These are phyloP conservation scores for Fereydounia khargensis DNA, from an alignment of 1,284 basidiomycete genomes.

Conservation along the genomic window DNA sequence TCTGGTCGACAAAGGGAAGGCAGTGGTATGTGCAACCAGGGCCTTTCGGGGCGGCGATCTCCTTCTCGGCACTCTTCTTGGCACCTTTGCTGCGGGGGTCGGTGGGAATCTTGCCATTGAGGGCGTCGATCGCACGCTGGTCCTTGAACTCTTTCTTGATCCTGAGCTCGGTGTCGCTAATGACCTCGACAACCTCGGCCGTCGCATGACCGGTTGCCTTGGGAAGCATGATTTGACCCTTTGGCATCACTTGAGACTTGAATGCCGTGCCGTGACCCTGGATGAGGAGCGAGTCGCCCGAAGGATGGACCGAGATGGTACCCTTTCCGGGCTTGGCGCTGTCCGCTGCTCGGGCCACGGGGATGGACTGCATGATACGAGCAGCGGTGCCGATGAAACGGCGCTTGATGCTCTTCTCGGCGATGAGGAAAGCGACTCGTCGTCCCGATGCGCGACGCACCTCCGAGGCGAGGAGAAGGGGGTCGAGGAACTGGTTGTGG, in stretches of 20 bases:
- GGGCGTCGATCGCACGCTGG: slow-evolving; percentile 48
- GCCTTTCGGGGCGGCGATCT: slow-evolving; percentile 7
- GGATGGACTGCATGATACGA: slow-evolving; percentile 71
- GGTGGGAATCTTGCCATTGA: slow-evolving; percentile 37
- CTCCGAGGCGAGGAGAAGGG: slow-evolving; percentile 81
- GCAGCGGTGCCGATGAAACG: slow-evolving; percentile 79
- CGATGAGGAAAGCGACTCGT: slow-evolving; percentile 82
- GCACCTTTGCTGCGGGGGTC: slow-evolving; percentile 1
- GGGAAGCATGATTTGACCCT: slow-evolving; percentile 83
- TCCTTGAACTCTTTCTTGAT: slow-evolving; percentile 80
- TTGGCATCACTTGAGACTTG: slow-evolving; percentile 70
- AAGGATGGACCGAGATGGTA: slow-evolving; percentile 68
- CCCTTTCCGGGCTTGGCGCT: slow-evolving; percentile 78
- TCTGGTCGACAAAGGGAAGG: slow-evolving; percentile 71
- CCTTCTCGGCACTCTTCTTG: slow-evolving; percentile 13
- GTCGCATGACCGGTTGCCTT: slow-evolving; percentile 75
- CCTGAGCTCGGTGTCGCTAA: slow-evolving; percentile 76
- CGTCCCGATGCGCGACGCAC: slow-evolving; percentile 78
- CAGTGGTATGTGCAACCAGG: slow-evolving; percentile 46
- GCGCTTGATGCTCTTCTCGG: slow-evolving; percentile 86
- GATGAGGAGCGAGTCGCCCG: slow-evolving; percentile 64
- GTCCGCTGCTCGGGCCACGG: slow-evolving; percentile 89
- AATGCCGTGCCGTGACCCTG: slow-evolving; percentile 80
- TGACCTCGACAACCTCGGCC: slow-evolving; percentile 81
- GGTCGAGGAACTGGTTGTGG: slow-evolving; percentile 96